Evolutionary conservation across 1,139 yeast species (phyloP), one percentile per base, ranked within the genome.

Genomic region (Lodderomyces parapsilosis): DNA sequence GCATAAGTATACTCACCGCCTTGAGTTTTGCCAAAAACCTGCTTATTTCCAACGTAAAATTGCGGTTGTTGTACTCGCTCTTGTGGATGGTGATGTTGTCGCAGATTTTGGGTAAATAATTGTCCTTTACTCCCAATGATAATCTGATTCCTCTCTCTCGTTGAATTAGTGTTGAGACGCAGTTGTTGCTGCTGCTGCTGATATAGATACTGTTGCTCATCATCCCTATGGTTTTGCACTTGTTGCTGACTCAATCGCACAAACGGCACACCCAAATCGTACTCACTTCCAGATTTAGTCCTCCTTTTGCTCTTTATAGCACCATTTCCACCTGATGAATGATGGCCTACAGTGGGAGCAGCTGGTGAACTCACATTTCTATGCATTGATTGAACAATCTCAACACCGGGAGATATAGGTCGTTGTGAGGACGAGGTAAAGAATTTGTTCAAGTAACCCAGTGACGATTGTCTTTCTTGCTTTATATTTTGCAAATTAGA

Each of bases 281-380:
- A 45, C 24, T 46, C 49, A n/a, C 50, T 46, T 23, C 42, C 41
- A 5, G 50, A 48, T 25, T 37, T 34, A 6, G 45, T 20, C 39
- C 49, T 39, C 27, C 46, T 43, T n/a, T 38, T 38, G 4, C 8
- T n/a, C 15, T 17, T 30, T 7, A 9, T n/a, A 30, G 15, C 9
- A 15, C 19, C 33, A 30, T 30, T 6, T 6, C 18, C 33, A 17
- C 25, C 17, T 9, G 27, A 10, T 32, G 22, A 15, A 18, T 18
- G 6, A 31, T 32, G 6, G 4, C 13, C n/a, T 6, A 33, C 11
- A 22, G 9, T 24, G 23, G 33, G 11, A 19, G 39, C 34, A n/a
- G 39, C 41, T 2, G 45, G 45, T n/a, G 41, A 25, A 15, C 41
- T 36, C n/a, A 20, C 24, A n/a, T 36, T 28, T 33, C 45, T 39